phyloP scores from a whole-genome alignment of 352 stramenopile genomes.

The Globisporangium canariense region DNA sequence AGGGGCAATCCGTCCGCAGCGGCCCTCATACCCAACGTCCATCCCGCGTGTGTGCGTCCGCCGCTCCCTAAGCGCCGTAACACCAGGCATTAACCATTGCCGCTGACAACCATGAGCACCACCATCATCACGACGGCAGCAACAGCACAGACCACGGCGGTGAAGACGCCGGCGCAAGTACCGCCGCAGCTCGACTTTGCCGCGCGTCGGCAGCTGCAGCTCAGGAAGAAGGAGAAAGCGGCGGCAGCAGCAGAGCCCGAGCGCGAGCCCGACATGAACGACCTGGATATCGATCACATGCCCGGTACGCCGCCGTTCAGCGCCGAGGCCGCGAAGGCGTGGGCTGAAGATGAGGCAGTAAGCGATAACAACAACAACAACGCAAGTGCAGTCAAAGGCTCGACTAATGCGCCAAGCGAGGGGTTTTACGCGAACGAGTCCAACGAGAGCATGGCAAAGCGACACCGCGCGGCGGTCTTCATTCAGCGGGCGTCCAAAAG shows the following conservation, averaged over 20 bases:
- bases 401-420: conserved; percentile 12
- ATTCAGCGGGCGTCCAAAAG: conserved; percentile 34
- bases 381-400: conserved; percentile 13
- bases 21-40: not conserved
- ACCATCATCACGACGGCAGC: not conserved
- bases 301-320: conserved; percentile 65
- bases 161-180: conserved; percentile 6
- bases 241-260: conserved; percentile 20
- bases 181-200: conserved; percentile 10
- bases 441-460: conserved; percentile 28
- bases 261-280: conserved; percentile 23
- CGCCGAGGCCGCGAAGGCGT: conserved; percentile 28
- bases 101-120: not conserved
- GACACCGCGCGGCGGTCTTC: conserved; percentile 30
- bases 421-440: conserved; percentile 22
- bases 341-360: conserved; percentile 21
- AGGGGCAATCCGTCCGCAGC: not conserved
- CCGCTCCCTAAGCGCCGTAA: not conserved
- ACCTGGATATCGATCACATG: conserved; percentile 32
- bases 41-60: not conserved
- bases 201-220: not conserved
- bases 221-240: not conserved
- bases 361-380: conserved; percentile 1
- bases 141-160: not conserved
- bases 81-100: no score